Percentiles rank a stretch among this genome's conserved stretches.
These are phyloP conservation scores for Viola odorata DNA, from an alignment of 345 rosid species.

Conservation along the genomic window DNA sequence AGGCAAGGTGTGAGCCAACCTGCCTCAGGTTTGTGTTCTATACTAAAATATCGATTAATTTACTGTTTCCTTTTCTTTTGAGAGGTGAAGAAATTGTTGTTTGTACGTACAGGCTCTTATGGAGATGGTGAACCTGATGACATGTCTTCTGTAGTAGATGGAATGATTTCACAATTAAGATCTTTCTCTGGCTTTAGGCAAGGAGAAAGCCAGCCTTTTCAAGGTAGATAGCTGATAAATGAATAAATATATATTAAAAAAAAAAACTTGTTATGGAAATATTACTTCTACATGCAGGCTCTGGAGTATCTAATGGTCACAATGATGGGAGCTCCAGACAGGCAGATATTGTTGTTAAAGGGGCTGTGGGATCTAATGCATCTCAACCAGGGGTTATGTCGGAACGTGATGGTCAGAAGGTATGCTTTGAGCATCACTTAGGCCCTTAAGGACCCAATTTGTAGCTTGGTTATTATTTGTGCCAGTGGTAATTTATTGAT, in stretches of 20 bases:
- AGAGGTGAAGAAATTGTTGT: no score
- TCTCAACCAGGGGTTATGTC: slow-evolving; percentile 15
- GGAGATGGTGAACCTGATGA: neutral
- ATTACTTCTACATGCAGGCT: slow-evolving; percentile 1
- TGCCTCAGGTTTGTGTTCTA: neutral
- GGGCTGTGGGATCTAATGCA: slow-evolving; percentile 32
- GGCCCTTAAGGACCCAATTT: neutral
- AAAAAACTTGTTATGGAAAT: neutral
- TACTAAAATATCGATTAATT: neutral
- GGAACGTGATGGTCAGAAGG: slow-evolving; percentile 40
- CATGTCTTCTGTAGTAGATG: slow-evolving; percentile 26
- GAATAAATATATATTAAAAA: neutral
- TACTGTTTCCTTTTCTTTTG: no score
- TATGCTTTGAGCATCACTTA: slow-evolving; percentile 21
- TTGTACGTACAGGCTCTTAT: no score
- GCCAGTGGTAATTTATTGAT: slow-evolving; percentile 8
- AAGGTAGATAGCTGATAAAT: slow-evolving; percentile 34
- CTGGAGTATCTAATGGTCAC: neutral
- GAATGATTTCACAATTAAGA: slow-evolving; percentile 46
- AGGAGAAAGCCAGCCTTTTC: slow-evolving; percentile 39
- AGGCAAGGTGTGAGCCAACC: neutral
- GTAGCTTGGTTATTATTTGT: slow-evolving; percentile 2
- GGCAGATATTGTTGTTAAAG: slow-evolving; percentile 18
- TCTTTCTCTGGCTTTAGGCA: slow-evolving; percentile 34
- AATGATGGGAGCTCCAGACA: neutral